Evolutionary conservation across 176 grass and related monocot genomes (phyloP), one percentile per base, ranked within the genome.

Genomic region (Tillandsia fasciculata): DNA sequence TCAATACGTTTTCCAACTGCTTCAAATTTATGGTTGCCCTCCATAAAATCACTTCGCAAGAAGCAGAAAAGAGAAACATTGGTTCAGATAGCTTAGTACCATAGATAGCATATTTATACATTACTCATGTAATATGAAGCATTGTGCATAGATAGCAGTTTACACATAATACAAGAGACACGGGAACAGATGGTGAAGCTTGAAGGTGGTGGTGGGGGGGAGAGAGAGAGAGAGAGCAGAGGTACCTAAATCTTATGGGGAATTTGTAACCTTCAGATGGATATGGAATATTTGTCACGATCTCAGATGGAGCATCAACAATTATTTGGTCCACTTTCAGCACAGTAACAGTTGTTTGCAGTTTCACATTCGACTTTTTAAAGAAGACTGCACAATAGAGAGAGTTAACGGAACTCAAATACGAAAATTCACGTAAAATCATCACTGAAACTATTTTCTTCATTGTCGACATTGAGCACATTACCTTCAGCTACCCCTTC

Each of bases 401-500:
- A 74, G 61, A 71, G 10, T 72, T 68, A 50, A 63, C 47, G 23
- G 26, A 26, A 75, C 47, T 33, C 20, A 15, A 75, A 63, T 69
- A 69, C 66, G 56, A 12, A 72, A 50, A 42, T 70, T 70, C 64
- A 8, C 22, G 49, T 64, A 72, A 80, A 14, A 74, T 51, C 1
- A 51, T 48, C 48, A 42, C 64, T 49, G 48, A 52, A 48, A 69
- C 29, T 64, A 75, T 48, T 49, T 71, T 22, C 57, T 65, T 49
- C 28, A 72, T 48, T 65, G 50, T 12, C 51, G 15, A 23, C 11
- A 65, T 56, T 18, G 47, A 73, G 52, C 47, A 57, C 66, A 8
- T 24, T 57, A 96, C 91, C 91, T 87, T 96, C 83, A 81, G 74
- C 77, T 79, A 69, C 73, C 81, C 91, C 91, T 72, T 87, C 82